Base-by-base conservation (phyloP, 495 filamentous ascomycete genomes). In the Neurospora sp. region DNA sequence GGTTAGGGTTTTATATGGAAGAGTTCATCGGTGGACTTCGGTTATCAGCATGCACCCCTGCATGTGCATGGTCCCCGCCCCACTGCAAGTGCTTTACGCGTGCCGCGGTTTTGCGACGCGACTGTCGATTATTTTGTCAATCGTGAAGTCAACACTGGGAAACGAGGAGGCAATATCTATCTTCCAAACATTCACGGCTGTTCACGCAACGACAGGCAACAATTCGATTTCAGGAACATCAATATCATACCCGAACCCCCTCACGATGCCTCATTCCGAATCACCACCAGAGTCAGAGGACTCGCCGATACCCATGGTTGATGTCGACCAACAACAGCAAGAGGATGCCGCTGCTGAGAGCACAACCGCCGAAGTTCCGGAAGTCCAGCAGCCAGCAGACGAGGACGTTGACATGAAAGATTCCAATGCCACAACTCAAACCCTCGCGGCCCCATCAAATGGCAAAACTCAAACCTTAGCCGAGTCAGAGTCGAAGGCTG, bases 381-480 rank as follows among this genome's bases (percentile, higher is more conserved):
- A 31, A 34, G 6, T 7, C 54, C 39, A 74, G 21, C 36, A 71
- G 13, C n/a, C 39, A 9, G 36, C 3, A 38, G 77, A 73, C 3
- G 74, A 77, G 10, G 78, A 77, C 11, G 31, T 73, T 54, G 54
- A 42, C 36, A 79, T 79, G 78, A 66, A 34, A 1, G 77, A 78
- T 9, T 66, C 54, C 17, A 69, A 37, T 70, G n/a, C 15, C 36
- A 37, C 39, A 40, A 6, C 42, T n/a, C 39, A 40, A 8, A n/a
- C 8, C 7, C 5, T 10, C 7, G 10, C 37, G 37, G 37, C 37
- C 9, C 9, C 37, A 8, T 9, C 37, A 38, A 38, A 9, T n/a
- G 42, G 19, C 36, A 40, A 36, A 43, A 69, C 6, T 24, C 36
- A 39, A 36, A 45, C 36, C 17, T 28, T 34, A 0, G 39, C 39